phyloP scores from a whole-genome alignment of 345 rosid species.

The Cardiospermum halicacabum region DNA sequence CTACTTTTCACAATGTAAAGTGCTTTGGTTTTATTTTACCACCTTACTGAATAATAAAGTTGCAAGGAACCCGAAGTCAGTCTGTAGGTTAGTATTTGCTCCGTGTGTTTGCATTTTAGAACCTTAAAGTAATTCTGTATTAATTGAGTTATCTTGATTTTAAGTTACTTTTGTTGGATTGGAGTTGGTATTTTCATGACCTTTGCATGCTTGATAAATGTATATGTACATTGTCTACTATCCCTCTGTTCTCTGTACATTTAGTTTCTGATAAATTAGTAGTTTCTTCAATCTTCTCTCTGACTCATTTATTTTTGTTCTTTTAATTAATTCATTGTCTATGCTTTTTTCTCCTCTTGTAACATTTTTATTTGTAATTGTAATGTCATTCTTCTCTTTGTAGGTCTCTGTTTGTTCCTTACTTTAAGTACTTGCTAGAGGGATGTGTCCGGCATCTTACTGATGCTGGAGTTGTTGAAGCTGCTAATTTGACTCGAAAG shows the following conservation, averaged over 20 bases:
- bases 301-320: background rate
- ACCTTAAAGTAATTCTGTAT: background rate
- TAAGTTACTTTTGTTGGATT: background rate
- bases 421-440: conserved; percentile 75
- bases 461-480: conserved; percentile 26
- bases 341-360: background rate
- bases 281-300: too few species aligned
- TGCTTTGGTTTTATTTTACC: background rate
- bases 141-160: background rate
- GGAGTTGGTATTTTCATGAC: background rate
- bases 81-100: too few species aligned
- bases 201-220: background rate
- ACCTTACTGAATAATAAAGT: background rate
- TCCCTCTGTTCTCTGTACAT: background rate
- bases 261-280: background rate
- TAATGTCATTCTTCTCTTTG: conserved; percentile 16
- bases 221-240: background rate
- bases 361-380: background rate
- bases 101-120: too few species aligned
- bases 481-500: conserved; percentile 45
- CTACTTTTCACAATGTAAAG: background rate
- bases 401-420: conserved; percentile 92
- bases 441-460: conserved; percentile 58
- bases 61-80: too few species aligned
- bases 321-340: background rate